Conservation (phyloP, 129 eudicot genomes). For the Pittosporum tobira region DNA sequence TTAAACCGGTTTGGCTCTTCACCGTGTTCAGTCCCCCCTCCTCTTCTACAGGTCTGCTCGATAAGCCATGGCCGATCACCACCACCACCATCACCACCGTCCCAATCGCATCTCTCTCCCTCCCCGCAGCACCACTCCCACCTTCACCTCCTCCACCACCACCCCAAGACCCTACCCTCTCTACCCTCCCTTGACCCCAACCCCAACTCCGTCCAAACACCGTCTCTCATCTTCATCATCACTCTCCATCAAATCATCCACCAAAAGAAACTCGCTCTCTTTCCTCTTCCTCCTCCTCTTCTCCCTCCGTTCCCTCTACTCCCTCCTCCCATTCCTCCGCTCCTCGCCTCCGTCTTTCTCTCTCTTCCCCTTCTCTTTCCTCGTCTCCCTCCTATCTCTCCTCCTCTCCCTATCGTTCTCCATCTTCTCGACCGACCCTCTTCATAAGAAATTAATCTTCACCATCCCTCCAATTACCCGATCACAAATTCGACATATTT, state of each 20-base stretch:
- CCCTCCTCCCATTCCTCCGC: constrained; percentile 91
- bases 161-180: constrained; percentile 23
- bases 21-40: neutral
- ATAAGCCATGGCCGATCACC: constrained; percentile 41
- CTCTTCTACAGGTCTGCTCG: neutral
- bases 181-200: constrained; percentile 47
- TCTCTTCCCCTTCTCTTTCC: constrained; percentile 66
- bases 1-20: neutral
- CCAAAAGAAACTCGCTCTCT: constrained; percentile 36
- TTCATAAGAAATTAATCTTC: constrained; percentile 22
- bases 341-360: constrained; percentile 77
- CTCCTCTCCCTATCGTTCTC: constrained; percentile 50
- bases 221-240: constrained; percentile 28
- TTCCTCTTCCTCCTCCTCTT: constrained; percentile 65
- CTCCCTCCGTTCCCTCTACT: constrained; percentile 93
- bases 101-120: constrained; percentile 67
- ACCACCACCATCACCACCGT: constrained; percentile 57
- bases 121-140: constrained; percentile 19
- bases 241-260: constrained; percentile 20
- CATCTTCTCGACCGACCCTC: constrained; percentile 14
- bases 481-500: constrained; percentile 35
- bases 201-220: constrained; percentile 89
- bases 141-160: constrained; percentile 16
- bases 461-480: constrained; percentile 34
- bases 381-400: constrained; percentile 73